Evolutionary conservation across 2,329 filamentous ascomycete species (phyloP).

Genomic region (Aspergillus caelatus): DNA sequence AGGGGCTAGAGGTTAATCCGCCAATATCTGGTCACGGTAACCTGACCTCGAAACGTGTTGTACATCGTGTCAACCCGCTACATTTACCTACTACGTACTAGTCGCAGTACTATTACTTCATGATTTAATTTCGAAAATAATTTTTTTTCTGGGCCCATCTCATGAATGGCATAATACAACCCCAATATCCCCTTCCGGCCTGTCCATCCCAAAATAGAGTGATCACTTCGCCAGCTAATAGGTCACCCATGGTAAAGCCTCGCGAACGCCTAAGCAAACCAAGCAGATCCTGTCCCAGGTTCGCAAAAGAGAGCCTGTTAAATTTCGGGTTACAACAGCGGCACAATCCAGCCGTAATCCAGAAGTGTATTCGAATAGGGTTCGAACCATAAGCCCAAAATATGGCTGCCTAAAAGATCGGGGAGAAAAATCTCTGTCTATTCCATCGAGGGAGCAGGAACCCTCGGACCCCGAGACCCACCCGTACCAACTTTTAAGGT

Average conservation of each 20-base stretch:
- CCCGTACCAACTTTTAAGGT: background rate
- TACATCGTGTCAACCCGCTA: background rate
- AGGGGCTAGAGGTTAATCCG: background rate
- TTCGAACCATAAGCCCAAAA: background rate
- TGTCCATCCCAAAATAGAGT: background rate
- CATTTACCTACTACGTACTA: background rate
- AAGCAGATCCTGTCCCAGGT: background rate
- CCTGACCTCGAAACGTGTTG: background rate
- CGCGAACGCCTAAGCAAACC: too few relatives aligned
- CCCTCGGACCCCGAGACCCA: background rate
- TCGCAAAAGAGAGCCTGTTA: too few relatives aligned
- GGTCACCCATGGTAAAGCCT: too few relatives aligned
- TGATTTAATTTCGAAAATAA: background rate
- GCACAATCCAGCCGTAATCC: too few relatives aligned
- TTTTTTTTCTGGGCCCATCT: background rate
- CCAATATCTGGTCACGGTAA: background rate
- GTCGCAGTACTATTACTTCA: background rate
- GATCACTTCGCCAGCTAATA: background rate
- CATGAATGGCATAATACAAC: background rate
- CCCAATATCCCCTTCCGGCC: too few relatives aligned
- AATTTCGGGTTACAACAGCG: too few relatives aligned
- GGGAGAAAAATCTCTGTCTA: background rate
- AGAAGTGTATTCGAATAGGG: background rate
- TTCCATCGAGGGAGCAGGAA: background rate
- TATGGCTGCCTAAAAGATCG: background rate